Evolutionary conservation across 1,284 basidiomycete genomes (phyloP).

Genomic region (Kwoniella shivajii): DNA sequence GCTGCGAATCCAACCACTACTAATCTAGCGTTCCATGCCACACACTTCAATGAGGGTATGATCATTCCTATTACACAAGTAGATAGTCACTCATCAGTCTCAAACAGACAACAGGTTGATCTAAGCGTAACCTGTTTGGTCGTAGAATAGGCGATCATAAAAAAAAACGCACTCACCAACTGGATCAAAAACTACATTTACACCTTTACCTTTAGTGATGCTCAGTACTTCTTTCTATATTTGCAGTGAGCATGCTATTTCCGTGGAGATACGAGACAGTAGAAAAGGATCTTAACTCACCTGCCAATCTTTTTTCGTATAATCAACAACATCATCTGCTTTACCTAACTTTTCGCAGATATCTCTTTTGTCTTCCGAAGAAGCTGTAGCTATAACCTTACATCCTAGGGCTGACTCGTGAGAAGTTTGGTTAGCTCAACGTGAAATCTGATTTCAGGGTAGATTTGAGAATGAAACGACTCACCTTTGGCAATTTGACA

Average conservation of each 20-base stretch:
- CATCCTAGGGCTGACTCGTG: slow-evolving; percentile 49
- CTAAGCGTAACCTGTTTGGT: too few relatives aligned
- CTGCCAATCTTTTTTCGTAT: slow-evolving; percentile 54
- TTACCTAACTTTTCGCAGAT: slow-evolving; percentile 53
- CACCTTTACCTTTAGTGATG: slow-evolving; percentile 76
- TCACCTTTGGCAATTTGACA: slow-evolving; percentile 79
- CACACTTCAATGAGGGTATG: slow-evolving; percentile 69
- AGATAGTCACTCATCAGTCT: not conserved
- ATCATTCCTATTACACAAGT: slow-evolving; percentile 29
- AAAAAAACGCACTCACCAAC: too few relatives aligned
- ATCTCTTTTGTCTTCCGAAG: slow-evolving; percentile 52
- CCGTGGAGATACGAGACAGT: not conserved
- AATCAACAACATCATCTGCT: slow-evolving; percentile 55
- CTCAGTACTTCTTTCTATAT: slow-evolving; percentile 59
- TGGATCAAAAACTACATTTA: slow-evolving; percentile 85
- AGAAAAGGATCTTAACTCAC: slow-evolving; percentile 21
- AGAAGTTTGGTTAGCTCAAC: too few relatives aligned
- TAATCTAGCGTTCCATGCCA: slow-evolving; percentile 90
- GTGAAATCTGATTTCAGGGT: too few relatives aligned
- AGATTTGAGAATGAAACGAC: too few relatives aligned
- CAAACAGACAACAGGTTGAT: not conserved
- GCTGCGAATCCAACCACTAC: slow-evolving; percentile 90
- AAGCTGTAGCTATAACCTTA: slow-evolving; percentile 57
- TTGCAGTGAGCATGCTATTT: not conserved
- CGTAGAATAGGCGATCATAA: too few relatives aligned